These are phyloP conservation scores for Boletus subparvulus DNA, from an alignment of 768 basidiomycete genomes.

Conservation along the genomic window DNA sequence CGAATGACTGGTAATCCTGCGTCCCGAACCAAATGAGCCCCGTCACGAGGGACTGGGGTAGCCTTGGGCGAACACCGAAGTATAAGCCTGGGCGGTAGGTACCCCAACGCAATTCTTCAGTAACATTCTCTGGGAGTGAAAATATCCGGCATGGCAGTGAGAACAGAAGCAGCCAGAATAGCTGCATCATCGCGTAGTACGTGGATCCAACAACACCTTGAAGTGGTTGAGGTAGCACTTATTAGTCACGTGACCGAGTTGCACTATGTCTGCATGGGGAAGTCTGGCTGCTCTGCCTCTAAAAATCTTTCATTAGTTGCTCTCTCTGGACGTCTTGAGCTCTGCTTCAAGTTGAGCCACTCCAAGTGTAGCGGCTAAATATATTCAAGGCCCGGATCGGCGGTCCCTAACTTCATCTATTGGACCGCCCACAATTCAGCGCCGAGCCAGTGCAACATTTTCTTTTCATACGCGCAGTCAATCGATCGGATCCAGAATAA, in stretches of 20 bases:
- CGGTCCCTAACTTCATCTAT: no score
- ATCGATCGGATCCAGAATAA: no score
- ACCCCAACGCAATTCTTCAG: slow-evolving; percentile 60
- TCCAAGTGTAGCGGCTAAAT: no score
- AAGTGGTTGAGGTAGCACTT: neutral
- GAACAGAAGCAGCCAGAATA: slow-evolving; percentile 29
- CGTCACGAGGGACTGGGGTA: slow-evolving; percentile 88
- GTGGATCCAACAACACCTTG: neutral
- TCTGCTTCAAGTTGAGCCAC: no score
- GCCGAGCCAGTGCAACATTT: no score
- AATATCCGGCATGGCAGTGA: slow-evolving; percentile 16
- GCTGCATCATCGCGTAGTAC: slow-evolving; percentile 15
- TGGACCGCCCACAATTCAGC: no score
- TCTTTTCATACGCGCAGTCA: neutral
- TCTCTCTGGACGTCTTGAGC: no score
- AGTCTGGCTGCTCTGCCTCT: no score
- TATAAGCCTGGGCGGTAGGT: slow-evolving; percentile 92
- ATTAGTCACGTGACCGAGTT: neutral
- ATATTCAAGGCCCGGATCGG: no score
- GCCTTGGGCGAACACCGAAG: slow-evolving; percentile 83
- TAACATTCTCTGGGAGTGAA: slow-evolving; percentile 31
- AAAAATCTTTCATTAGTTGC: no score
- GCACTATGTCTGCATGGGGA: no score
- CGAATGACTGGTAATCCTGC: slow-evolving; percentile 72
- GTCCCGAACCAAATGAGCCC: slow-evolving; percentile 95